Base-by-base conservation (phyloP, 2,329 filamentous ascomycete genomes). In the Colletotrichum eleusines region DNA sequence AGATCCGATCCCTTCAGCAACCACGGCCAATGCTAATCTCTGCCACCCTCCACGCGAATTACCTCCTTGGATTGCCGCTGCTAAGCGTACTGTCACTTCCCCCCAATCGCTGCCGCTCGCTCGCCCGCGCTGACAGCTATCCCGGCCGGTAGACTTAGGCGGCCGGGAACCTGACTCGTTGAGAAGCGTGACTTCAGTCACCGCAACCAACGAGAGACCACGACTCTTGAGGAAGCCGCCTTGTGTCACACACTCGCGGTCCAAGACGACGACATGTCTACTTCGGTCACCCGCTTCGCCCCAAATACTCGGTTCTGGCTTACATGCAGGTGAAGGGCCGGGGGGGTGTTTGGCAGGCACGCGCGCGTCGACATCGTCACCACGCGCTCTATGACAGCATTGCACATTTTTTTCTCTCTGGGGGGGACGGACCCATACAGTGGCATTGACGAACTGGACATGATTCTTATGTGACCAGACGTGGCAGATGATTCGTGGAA, bases 1-100 rank as follows among this genome's bases (percentile, higher is more conserved):
- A 55, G 50, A 71, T 63, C 64, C 31, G 58, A 71, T 68, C 69
- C 58, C 69, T 67, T 63, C 58, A 68, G 68, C 64, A 71, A 71
- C 64, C 63, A 50, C 68, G 40, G 59, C 46, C 64, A 68, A 42
- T 59, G 46, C 59, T 28, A 69, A 64, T 31, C 51, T 69, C 48
- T 46, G 44, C 20, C 44, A 46, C 8, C 64, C 53, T 16, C 33
- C 38, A 31, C 44, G 48, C 40, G 54, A 59, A 51, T 50, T 18
- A 42, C 57, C 68, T 68, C 63, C 68, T 68, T 26, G 28, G 9
- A 67, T 31, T 44, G 20, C 59, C 65, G 65, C 59, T 68, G 35
- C 50, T 68, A 68, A 68, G 65, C 65, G 65, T 63, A 11, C 40
- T 51, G 42, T 20, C 58, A 38, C 33, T 38, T 61, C 20, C 35